Percentiles rank a stretch among this genome's conserved stretches.
Evolutionary conservation across 139 green algal genomes (phyloP).

Genomic region (Picochlorum costavermella): DNA sequence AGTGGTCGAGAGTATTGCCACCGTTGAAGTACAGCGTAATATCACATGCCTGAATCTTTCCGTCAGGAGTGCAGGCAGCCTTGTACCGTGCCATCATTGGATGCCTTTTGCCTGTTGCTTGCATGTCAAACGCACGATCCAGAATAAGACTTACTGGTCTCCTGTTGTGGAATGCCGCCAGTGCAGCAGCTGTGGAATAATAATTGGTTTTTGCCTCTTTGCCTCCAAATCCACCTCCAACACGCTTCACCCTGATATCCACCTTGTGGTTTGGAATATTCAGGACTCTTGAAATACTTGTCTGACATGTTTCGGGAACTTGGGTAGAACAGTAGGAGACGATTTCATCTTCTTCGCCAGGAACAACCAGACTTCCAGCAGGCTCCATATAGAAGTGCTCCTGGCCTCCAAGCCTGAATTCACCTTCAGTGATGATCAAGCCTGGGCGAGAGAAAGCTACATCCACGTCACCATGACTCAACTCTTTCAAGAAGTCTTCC

Average conservation of each 20-base stretch:
- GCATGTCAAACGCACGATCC: slow-evolving; percentile 90
- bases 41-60: slow-evolving; percentile 67
- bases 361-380: slow-evolving; percentile 61
- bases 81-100: slow-evolving; percentile 73
- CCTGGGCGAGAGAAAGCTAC: slow-evolving; percentile 19
- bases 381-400: slow-evolving; percentile 97
- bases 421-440: slow-evolving; percentile 51
- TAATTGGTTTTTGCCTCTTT: slow-evolving; percentile 86
- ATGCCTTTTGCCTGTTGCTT: slow-evolving; percentile 74
- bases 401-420: slow-evolving; percentile 64
- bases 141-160: slow-evolving; percentile 69
- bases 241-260: slow-evolving; percentile 75
- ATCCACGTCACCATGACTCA: slow-evolving; percentile 29
- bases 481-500: slow-evolving; percentile 22
- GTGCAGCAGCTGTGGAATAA: slow-evolving; percentile 54
- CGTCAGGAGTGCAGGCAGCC: slow-evolving; percentile 58
- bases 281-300: slow-evolving; percentile 58
- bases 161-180: slow-evolving; percentile 66
- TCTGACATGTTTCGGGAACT: slow-evolving; percentile 74
- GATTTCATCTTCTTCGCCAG: slow-evolving; percentile 21
- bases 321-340: slow-evolving; percentile 14
- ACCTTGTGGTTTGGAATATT: slow-evolving; percentile 79
- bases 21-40: slow-evolving; percentile 82
- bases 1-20: slow-evolving; percentile 77
- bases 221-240: slow-evolving; percentile 92